phyloP scores from a whole-genome alignment of 2,329 filamentous ascomycete genomes.

The Ceratocystis papillata region DNA sequence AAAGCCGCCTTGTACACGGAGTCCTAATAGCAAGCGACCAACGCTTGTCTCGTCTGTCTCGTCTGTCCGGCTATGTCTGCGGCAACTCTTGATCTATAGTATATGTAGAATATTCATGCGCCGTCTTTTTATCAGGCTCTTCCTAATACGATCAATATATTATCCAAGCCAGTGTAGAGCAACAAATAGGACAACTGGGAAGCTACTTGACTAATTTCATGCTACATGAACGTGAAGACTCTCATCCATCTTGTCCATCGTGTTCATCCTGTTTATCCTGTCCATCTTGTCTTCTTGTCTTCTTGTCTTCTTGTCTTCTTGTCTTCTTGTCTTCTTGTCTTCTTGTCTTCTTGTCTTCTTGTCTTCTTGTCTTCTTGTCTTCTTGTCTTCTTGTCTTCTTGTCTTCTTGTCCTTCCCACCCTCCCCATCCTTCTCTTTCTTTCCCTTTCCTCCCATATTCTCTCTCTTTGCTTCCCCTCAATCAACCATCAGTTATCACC shows the following conservation, averaged over 20 bases:
- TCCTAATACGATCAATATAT: too few species aligned
- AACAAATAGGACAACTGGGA: background rate
- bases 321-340: background rate
- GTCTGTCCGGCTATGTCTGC: background rate
- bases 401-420: background rate
- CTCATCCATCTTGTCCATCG: background rate
- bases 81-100: too few species aligned
- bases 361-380: background rate
- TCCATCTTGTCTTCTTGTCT: background rate
- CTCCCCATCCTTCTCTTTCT: background rate
- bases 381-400: background rate
- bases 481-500: background rate
- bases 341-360: background rate
- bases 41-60: too few species aligned
- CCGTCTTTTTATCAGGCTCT: too few species aligned
- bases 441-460: background rate
- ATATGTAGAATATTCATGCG: too few species aligned
- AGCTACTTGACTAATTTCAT: background rate
- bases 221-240: background rate
- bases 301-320: background rate
- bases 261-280: background rate
- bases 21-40: background rate
- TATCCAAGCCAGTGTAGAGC: background rate
- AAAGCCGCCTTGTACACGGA: background rate
- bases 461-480: background rate